Evolutionary conservation across 225 moss, liverwort and hornwort genomes (phyloP).

Genomic region (Anthoceros angustus): DNA sequence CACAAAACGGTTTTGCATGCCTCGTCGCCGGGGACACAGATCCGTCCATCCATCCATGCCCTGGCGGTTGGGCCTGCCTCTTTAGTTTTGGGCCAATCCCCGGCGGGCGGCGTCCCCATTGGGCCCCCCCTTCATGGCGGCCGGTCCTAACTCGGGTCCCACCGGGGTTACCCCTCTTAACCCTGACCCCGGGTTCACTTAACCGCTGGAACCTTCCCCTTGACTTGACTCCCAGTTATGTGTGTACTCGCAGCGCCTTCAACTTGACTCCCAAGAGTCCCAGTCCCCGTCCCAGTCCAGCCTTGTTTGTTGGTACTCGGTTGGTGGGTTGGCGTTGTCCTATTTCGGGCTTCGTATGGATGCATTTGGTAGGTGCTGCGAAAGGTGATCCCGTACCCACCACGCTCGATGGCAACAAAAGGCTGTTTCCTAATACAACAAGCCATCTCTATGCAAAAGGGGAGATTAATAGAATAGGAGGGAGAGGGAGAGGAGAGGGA

Average conservation of each 20-base stretch:
- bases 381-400: not conserved
- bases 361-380: not conserved
- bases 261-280: not conserved
- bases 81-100: too few species aligned
- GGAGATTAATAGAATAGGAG: too few species aligned
- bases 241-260: too few species aligned
- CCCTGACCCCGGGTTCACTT: not conserved
- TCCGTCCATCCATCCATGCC: too few species aligned
- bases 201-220: not conserved
- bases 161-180: not conserved
- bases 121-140: not conserved
- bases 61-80: too few species aligned
- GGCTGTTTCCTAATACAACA: too few species aligned
- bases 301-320: not conserved
- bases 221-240: not conserved
- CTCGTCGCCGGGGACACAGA: not conserved
- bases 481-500: too few species aligned
- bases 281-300: not conserved
- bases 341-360: not conserved
- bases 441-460: too few species aligned
- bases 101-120: too few species aligned
- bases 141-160: conserved; percentile 3
- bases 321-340: not conserved
- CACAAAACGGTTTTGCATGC: not conserved
- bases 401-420: too few species aligned